Percentiles rank a stretch among this genome's conserved stretches.
Evolutionary conservation across 2,329 filamentous ascomycete species (phyloP).

Genomic region (Dendrostoma leiphaemia): DNA sequence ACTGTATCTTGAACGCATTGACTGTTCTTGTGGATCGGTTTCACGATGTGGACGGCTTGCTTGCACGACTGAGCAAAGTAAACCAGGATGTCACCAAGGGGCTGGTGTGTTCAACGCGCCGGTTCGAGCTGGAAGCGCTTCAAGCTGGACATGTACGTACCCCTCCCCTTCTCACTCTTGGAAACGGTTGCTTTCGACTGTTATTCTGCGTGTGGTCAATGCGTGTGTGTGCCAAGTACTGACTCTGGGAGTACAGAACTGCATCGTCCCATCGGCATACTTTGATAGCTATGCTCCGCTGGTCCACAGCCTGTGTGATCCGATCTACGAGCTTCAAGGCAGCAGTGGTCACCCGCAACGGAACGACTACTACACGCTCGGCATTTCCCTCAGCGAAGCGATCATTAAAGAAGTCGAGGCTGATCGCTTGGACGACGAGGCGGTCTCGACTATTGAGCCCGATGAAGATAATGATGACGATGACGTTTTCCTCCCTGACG

Average conservation of each 20-base stretch:
- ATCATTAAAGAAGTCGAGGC: constrained; percentile 31
- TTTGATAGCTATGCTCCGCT: constrained; percentile 41
- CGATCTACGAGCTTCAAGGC: constrained; percentile 38
- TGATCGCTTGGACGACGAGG: not conserved
- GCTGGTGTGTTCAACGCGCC: constrained; percentile 39
- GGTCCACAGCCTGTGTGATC: constrained; percentile 41
- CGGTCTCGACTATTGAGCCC: constrained; percentile 4
- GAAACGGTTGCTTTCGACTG: not conserved
- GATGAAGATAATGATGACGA: constrained; percentile 17
- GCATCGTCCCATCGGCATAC: constrained; percentile 33
- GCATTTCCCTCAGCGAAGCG: constrained; percentile 39
- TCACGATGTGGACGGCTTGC: constrained; percentile 29
- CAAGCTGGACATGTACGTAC: constrained; percentile 47
- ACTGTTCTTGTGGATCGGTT: constrained; percentile 35
- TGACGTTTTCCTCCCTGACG: constrained; percentile 8
- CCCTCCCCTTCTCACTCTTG: not conserved
- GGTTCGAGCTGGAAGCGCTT: constrained; percentile 50
- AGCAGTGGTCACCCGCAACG: constrained; percentile 31
- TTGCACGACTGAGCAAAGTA: constrained; percentile 33
- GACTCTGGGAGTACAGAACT: constrained; percentile 29
- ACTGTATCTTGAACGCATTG: constrained; percentile 37
- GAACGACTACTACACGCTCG: constrained; percentile 39
- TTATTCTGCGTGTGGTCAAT: too few species aligned
- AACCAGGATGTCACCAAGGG: constrained; percentile 34
- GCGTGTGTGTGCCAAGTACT: not conserved